A percentile compares a stretch with the other conserved stretches of the same genome.
Conservation (phyloP, 441 rosid species). For the Arabidopsis lyrata region DNA sequence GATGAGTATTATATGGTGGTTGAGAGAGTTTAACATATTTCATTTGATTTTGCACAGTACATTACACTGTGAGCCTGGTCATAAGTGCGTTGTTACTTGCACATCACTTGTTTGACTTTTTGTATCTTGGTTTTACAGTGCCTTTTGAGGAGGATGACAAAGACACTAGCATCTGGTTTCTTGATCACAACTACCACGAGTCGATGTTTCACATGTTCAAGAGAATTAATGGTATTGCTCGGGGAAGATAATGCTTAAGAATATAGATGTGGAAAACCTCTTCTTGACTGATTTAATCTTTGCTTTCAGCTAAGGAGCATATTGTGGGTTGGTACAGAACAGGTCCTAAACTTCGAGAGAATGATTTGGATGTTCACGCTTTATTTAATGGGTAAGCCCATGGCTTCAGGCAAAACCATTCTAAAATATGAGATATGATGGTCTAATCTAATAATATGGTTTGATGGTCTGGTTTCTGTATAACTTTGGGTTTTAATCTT, state of each 20-base stretch:
- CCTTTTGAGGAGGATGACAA: slow-evolving; percentile 72
- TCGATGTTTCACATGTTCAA: slow-evolving; percentile 75
- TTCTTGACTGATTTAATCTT: slow-evolving; percentile 8
- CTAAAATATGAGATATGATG: not conserved
- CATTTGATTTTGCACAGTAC: not conserved
- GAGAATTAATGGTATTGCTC: slow-evolving; percentile 65
- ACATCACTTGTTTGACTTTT: slow-evolving; percentile 23
- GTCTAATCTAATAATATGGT: too few relatives aligned
- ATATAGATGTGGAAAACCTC: not conserved
- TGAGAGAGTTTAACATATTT: not conserved
- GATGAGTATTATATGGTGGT: not conserved
- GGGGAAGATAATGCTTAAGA: not conserved
- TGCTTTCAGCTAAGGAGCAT: slow-evolving; percentile 65
- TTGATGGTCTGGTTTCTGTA: too few relatives aligned
- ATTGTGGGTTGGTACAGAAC: slow-evolving; percentile 80
- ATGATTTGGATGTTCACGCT: slow-evolving; percentile 64
- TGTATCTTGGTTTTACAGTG: slow-evolving; percentile 46
- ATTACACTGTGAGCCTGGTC: not conserved
- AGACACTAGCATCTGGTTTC: slow-evolving; percentile 68
- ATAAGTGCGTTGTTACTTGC: slow-evolving; percentile 2
- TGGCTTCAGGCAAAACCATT: slow-evolving; percentile 25
- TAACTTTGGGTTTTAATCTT: not conserved
- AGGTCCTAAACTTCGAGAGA: slow-evolving; percentile 65
- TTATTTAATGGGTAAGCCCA: slow-evolving; percentile 50
- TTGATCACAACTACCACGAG: slow-evolving; percentile 72